Percentiles rank a stretch among this genome's conserved stretches.
Evolutionary conservation across 257 asterid species (phyloP).

Genomic region (Petunia axillaris): DNA sequence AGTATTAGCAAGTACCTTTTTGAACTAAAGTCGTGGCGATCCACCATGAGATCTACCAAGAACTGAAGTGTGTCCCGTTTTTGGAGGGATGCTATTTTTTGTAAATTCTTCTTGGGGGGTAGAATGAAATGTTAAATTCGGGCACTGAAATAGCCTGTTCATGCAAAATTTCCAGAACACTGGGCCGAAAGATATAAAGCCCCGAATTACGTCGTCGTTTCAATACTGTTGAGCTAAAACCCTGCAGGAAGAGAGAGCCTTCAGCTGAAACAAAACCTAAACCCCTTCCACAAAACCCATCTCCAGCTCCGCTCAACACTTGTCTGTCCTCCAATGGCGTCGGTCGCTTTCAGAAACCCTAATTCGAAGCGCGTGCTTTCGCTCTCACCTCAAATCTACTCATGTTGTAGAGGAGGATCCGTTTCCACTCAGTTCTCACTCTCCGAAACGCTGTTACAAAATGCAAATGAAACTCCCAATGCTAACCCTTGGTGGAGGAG

Average conservation of each 20-base stretch:
- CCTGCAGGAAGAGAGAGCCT: conserved; percentile 9
- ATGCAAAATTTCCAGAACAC: too few relatives aligned
- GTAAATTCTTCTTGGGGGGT: too few relatives aligned
- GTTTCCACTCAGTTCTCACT: conserved; percentile 43
- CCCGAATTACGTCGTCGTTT: conserved; percentile 17
- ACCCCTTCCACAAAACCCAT: conserved; percentile 9
- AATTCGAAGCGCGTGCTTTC: conserved; percentile 42
- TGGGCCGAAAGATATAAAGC: too few relatives aligned
- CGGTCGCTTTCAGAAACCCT: conserved; percentile 47
- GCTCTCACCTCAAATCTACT: conserved; percentile 46
- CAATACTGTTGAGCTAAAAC: not conserved
- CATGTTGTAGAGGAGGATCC: conserved; percentile 41
- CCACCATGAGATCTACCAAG: too few relatives aligned
- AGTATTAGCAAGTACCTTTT: too few relatives aligned
- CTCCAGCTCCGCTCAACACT: not conserved
- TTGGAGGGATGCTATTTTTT: too few relatives aligned
- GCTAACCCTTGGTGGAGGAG: conserved; percentile 87
- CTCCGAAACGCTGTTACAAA: conserved; percentile 45
- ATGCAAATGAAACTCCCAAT: conserved; percentile 48
- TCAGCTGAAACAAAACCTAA: not conserved
- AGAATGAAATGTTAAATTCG: too few relatives aligned
- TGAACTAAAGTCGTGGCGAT: too few relatives aligned
- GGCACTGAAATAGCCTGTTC: too few relatives aligned
- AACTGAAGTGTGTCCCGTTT: too few relatives aligned
- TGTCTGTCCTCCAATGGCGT: conserved; percentile 40